phyloP scores from a whole-genome alignment of 1,139 yeast genomes.

The Kodamaea plutei region DNA sequence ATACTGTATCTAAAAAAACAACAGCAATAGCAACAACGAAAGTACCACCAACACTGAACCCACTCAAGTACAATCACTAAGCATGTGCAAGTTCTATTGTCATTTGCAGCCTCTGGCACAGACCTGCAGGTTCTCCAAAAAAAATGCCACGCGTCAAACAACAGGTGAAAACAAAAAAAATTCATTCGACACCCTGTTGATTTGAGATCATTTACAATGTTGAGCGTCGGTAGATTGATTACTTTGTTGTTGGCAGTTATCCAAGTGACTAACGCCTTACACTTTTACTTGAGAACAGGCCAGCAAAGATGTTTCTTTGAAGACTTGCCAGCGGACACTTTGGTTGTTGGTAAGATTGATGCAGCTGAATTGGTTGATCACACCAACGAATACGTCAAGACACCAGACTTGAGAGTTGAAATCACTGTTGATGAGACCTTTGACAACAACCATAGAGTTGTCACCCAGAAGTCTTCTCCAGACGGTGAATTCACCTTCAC shows the following conservation, averaged over 20 bases:
- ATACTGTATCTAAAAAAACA: no score
- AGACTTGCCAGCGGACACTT: constrained; percentile 39
- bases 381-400: constrained; percentile 26
- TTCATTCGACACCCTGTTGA: no score
- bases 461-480: constrained; percentile 36
- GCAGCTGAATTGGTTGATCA: constrained; percentile 36
- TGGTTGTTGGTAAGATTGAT: constrained; percentile 44
- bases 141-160: no score
- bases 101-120: no score
- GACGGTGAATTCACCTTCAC: constrained; percentile 37
- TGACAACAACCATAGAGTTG: constrained; percentile 45
- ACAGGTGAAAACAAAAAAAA: no score
- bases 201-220: no score
- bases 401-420: constrained; percentile 31
- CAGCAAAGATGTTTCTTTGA: constrained; percentile 46
- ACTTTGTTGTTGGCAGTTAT: constrained; percentile 13
- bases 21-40: no score
- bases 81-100: no score
- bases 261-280: constrained; percentile 28
- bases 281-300: constrained; percentile 44
- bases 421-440: constrained; percentile 48
- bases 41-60: no score
- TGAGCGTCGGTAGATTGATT: no score
- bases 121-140: no score
- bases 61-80: no score